Evolutionary conservation across 2,329 filamentous ascomycete species (phyloP), one percentile per base, ranked within the genome.

Genomic region (Stagonosporopsis vannaccii): DNA sequence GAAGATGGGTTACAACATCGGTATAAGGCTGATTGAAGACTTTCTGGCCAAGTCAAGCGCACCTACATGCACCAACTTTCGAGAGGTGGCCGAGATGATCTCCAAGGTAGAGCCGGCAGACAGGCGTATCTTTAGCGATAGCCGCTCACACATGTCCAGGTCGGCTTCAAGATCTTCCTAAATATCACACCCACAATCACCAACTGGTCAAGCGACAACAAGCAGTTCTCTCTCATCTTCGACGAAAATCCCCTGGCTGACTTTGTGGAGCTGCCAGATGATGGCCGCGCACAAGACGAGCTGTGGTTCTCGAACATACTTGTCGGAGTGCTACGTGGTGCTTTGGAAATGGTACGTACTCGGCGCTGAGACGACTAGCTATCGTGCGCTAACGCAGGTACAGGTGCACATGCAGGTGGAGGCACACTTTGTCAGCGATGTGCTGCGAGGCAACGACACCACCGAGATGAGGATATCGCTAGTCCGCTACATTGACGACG

Each of bases 1-100:
- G 75, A 96, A 94, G 80, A 99, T 99, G 95, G 95, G 95, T 51
- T 97, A 98, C 80, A 98, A 98, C 72, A 99, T 99, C 63, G 95
- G 95, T 25, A 83, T 98, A 72, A 90, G 95, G 33, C 80, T 99
- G 64, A 97, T 99, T 67, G 95, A 99, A 70, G 95, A 99, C 78
- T 99, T 97, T 72, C 87, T 99, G 17, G 95, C 95, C 69, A 98
- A 97, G 77, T 95, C 92, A 5, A 94, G 92, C 68, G 92, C 90
- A 2, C 91, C 92, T 67, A 85, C 92, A 62, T 99, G 95, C 78
- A 84, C 87, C 67, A 98, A 95, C 79, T 97, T 99, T 73, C 86
- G 91, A 56, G 95, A 99, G 76, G 98, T 95, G 6, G 94, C 95
- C 36, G 95, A 99, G 76, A 94, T 96, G 87, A 95, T 99, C 69